These are phyloP conservation scores for Colletotrichum musae DNA, from an alignment of 2,329 filamentous ascomycete genomes.

Conservation along the genomic window DNA sequence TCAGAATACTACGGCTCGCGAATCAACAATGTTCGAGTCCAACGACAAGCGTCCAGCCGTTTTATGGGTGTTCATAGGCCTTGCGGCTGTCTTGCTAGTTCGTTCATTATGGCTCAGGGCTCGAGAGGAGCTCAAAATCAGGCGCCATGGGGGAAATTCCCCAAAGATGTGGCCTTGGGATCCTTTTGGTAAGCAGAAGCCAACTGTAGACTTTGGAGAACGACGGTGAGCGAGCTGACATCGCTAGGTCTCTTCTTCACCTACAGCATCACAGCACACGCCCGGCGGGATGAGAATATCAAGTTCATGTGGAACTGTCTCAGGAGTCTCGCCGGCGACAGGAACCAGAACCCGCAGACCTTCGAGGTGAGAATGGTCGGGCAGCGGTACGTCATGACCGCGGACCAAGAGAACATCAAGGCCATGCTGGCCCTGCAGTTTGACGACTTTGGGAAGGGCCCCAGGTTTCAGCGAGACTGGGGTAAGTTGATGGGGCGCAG, in stretches of 20 bases:
- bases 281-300: conserved; percentile 17
- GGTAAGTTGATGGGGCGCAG: conserved; percentile 66
- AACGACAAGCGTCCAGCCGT: background rate
- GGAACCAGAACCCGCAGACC: conserved; percentile 12
- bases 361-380: conserved; percentile 20
- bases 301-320: conserved; percentile 19
- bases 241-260: background rate
- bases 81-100: background rate
- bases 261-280: conserved; percentile 8
- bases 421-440: conserved; percentile 66
- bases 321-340: background rate
- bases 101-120: background rate
- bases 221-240: background rate
- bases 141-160: background rate
- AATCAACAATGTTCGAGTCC: background rate
- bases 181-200: background rate
- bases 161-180: conserved; percentile 4
- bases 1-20: too few relatives aligned
- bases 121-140: background rate
- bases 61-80: background rate
- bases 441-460: conserved; percentile 65
- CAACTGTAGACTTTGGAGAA: background rate
- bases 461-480: conserved; percentile 57
- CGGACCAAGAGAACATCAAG: conserved; percentile 66
- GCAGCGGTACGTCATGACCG: conserved; percentile 56